Evolutionary conservation across 2,329 filamentous ascomycete species (phyloP), one percentile per base, ranked within the genome.

Genomic region (Paramyrothecium sp.): DNA sequence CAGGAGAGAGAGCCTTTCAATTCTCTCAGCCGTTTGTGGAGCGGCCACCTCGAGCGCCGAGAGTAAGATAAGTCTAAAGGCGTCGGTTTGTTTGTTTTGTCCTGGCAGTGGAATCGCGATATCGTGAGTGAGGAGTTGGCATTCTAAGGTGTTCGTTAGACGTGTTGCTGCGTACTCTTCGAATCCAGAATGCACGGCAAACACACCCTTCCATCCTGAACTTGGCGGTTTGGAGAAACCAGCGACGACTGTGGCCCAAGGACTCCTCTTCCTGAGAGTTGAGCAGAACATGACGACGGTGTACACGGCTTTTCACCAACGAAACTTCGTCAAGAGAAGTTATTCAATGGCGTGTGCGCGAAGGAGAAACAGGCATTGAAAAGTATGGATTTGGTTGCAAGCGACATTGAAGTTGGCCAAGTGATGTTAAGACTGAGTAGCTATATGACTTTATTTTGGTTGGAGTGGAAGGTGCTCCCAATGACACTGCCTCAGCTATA

Each of bases 61-160:
- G 34, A 82, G 62, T 5, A 81, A 73, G 16, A 81, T 60, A 23
- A 74, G 69, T 22, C 72, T 73, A 51, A 79, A 72, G 7, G 67
- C 54, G 8, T 21, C 22, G 2, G 54, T 44, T 21, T 50, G n/a
- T 21, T 48, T 26, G 33, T 47, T 30, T 23, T 41, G 56, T 48
- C 54, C 19, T 10, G 50, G 53, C 20, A 79, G 55, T 3, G 69
- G 69, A 41, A 84, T 69, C 16, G 75, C 75, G 30, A 82, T 62
- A 60, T 84, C 81, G 59, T 82, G 76, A 2, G 71, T 73, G 17
- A 69, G 63, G 3, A 83, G 67, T 17, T 64, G 68, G 3, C 65
- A 62, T 65, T 82, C 81, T 83, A 51, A 5, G 34, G 53, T 38
- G n/a, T 21, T 7, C 47, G 56, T 57, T 47, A 55, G 58, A 16